Conservation (phyloP, 352 stramenopile species). For the Pythium phragmitis region DNA sequence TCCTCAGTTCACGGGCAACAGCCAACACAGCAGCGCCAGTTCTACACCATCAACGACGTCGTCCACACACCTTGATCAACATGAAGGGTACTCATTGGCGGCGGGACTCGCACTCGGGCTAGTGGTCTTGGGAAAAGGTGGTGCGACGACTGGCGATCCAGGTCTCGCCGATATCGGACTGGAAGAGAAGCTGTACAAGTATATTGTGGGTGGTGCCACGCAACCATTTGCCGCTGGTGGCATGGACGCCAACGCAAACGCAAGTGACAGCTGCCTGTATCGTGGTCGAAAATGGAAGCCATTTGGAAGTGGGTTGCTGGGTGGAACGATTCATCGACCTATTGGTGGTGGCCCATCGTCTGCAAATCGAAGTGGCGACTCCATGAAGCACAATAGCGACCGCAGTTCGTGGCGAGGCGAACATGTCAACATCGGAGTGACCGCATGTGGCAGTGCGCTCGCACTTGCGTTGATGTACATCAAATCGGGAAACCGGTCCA, state of each 20-base stretch:
- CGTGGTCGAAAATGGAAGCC: constrained; percentile 62
- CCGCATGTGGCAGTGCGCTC: constrained; percentile 90
- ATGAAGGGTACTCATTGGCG: constrained; percentile 93
- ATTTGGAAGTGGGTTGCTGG: constrained; percentile 31
- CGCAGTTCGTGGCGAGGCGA: constrained; percentile 50
- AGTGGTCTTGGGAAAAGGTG: constrained; percentile 89
- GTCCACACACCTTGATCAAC: constrained; percentile 75
- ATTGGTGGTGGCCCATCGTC: background rate
- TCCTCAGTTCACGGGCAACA: constrained; percentile 49
- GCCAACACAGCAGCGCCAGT: constrained; percentile 24
- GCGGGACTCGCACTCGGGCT: constrained; percentile 95
- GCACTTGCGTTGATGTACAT: constrained; percentile 97
- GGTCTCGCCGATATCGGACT: constrained; percentile 95
- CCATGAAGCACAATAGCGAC: constrained; percentile 5
- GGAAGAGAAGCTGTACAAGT: constrained; percentile 95
- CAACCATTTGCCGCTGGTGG: constrained; percentile 12
- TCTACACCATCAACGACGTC: constrained; percentile 32
- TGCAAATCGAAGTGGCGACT: background rate
- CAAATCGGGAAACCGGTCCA: constrained; percentile 87
- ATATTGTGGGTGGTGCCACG: constrained; percentile 85
- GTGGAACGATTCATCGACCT: constrained; percentile 1
- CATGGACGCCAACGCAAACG: constrained; percentile 5
- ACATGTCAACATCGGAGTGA: constrained; percentile 96
- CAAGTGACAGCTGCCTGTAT: constrained; percentile 61
- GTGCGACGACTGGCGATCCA: constrained; percentile 64